phyloP scores from a whole-genome alignment of 306 rosid genomes.

The Trifolium repens region DNA sequence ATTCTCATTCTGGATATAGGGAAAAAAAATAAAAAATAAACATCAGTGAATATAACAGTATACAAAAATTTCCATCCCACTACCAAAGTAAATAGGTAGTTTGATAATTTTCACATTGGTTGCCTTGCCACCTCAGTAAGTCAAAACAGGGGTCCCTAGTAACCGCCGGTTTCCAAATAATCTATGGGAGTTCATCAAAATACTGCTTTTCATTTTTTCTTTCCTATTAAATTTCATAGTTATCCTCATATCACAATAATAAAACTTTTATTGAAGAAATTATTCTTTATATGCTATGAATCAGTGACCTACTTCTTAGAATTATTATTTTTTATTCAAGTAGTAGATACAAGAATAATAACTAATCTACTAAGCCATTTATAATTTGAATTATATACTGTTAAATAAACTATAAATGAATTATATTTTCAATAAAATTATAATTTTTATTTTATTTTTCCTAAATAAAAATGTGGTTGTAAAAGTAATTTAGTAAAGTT shows the following conservation, averaged over 20 bases:
- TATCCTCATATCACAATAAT: neutral
- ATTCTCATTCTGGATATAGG: too few relatives aligned
- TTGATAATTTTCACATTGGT: neutral
- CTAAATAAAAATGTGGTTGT: neutral
- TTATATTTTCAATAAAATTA: neutral
- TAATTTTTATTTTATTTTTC: neutral
- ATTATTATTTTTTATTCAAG: neutral
- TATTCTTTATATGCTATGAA: neutral
- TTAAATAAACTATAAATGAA: neutral
- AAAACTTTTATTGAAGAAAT: neutral
- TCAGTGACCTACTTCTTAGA: neutral
- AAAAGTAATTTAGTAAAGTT: too few relatives aligned
- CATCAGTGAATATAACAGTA: neutral
- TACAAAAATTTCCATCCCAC: neutral
- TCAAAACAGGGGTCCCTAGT: neutral
- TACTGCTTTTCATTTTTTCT: neutral
- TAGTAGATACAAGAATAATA: neutral
- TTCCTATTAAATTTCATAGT: neutral
- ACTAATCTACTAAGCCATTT: neutral
- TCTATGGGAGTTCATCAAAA: conserved; percentile 3
- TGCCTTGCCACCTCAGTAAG: neutral
- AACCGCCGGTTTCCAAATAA: neutral
- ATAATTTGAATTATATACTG: neutral
- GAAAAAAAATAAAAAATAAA: too few relatives aligned
- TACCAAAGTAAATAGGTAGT: neutral